Evolutionary conservation across 768 basidiomycete genomes (phyloP), one percentile per base, ranked within the genome.

Genomic region (Podaxis carcinomalis): DNA sequence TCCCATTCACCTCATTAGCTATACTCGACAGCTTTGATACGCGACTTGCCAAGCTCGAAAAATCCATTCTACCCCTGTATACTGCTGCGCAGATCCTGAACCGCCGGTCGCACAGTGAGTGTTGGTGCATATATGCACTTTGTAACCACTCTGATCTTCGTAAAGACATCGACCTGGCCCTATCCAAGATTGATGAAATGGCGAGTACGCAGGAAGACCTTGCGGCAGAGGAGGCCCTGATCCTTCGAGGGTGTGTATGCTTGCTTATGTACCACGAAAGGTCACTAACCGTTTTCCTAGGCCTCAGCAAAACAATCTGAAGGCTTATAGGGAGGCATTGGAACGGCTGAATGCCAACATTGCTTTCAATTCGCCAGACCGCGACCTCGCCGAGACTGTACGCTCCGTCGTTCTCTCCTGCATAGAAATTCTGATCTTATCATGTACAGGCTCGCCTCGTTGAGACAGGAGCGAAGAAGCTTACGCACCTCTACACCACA

Each of bases 11-110:
- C 63, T 72, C 65, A 65, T 68, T 69, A 94, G 92, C 89, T 50
- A 88, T 93, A 66, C 78, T 95, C 53, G 86, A 89, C 63, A 92
- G 88, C 67, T 92, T 93, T 67, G 93, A 94, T 71, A 84, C 85
- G 1, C 84, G 93, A 19, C 75, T 95, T 4, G 87, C 89, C 44
- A 90, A 88, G 69, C 81, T 94, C 21, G 93, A 94, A 68, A 93
- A 92, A 66, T 88, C 91, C 1, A 92, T 95, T 56, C 70, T 90
- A 13, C 93, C 93, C 0, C 72, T 95, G n/a, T 91, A 94, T 67
- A 83, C 81, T 1, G 87, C 89, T 2, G 87, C 92, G 0, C 90
- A 93, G 69, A 77, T 88, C 11, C 71, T 93, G 57, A 93, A 91
- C 59, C 78, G 82, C 66, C 75, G 92, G 40, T 83, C 83, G 16